These are phyloP conservation scores for Sherardia arvensis DNA, from an alignment of 257 asterid species.

Conservation along the genomic window DNA sequence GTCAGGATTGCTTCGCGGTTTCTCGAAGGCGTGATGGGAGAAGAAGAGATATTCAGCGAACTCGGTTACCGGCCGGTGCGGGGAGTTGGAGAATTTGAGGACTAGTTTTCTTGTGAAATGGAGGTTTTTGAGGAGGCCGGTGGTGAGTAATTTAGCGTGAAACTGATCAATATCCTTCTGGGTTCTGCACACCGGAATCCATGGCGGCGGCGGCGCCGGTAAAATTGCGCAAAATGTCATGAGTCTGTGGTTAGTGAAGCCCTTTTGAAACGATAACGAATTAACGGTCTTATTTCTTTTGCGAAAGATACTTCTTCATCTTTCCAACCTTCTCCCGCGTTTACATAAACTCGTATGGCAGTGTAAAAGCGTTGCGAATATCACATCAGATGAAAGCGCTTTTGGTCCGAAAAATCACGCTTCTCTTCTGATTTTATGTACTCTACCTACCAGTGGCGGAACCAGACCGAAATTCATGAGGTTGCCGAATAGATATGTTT, in stretches of 20 bases:
- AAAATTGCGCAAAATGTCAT: constrained; percentile 33
- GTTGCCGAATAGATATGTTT: no score
- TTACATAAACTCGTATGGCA: no score
- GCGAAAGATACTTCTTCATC: not conserved
- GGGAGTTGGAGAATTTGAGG: constrained; percentile 38
- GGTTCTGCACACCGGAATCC: constrained; percentile 58
- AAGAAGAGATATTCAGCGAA: constrained; percentile 53
- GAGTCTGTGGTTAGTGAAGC: constrained; percentile 14
- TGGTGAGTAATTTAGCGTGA: constrained; percentile 53
- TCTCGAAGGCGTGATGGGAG: constrained; percentile 6
- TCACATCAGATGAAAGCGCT: no score
- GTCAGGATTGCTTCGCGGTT: constrained; percentile 23
- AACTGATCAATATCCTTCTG: constrained; percentile 48
- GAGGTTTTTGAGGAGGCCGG: constrained; percentile 50
- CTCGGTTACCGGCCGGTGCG: constrained; percentile 26
- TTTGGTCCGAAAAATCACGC: no score
- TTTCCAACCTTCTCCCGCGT: not conserved
- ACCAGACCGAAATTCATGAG: no score
- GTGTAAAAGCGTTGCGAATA: no score
- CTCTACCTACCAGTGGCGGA: no score
- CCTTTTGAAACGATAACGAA: not conserved
- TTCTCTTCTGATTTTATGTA: no score
- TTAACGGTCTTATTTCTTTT: not conserved
- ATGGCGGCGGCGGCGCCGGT: constrained; percentile 41
- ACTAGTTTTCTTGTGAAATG: constrained; percentile 42